Base-by-base conservation (phyloP, 2,329 filamentous ascomycete genomes). In the Cladosporium colombiae region DNA sequence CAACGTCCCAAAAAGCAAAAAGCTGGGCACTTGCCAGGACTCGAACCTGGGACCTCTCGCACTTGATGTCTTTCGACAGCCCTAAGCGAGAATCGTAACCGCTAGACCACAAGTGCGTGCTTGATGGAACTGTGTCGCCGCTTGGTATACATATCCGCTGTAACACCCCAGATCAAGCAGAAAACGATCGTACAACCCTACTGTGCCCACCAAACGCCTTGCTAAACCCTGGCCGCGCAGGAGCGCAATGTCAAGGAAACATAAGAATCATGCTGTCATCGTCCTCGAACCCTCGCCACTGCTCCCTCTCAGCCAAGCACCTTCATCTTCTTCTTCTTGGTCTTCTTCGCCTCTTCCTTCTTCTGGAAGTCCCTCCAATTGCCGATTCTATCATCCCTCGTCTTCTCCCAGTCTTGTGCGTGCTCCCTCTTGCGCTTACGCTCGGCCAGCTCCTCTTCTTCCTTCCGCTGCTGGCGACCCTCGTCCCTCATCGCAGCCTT, bases 401-500 rank as follows among this genome's bases (percentile, higher is more conserved):
- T 96, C 74, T 91, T 89, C 82, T 99, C 95, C 95, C 95, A 99
- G 69, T 93, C 91, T 81, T 95, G 88, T 70, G 98, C 93, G 78
- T 95, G 92, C 76, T 98, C 93, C 67, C 95, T 85, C 86, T 84
- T 84, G 66, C 81, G 71, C 77, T 84, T 84, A 65, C 81, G 73
- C 73, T 81, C 81, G 40, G 94, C 92, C 11, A 91, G 68, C 80
- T 97, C 94, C 72, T 93, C 91, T 25, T 99, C 95, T 73, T 89
- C 89, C 77, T 90, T 91, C 75, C 88, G 87, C 84, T 96, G 89
- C 82, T 95, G 90, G 64, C 95, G 85, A 7, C 95, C 95, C 78
- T 99, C 94, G 79, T 99, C 95, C 79, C 96, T 92, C 89, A 99
- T 90, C 83, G 95, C 91, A 49, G 91, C 95, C 82, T 96, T 96